Evolutionary conservation across 305 asterid genomes (phyloP).

Genomic region (Fraxinus nigra): DNA sequence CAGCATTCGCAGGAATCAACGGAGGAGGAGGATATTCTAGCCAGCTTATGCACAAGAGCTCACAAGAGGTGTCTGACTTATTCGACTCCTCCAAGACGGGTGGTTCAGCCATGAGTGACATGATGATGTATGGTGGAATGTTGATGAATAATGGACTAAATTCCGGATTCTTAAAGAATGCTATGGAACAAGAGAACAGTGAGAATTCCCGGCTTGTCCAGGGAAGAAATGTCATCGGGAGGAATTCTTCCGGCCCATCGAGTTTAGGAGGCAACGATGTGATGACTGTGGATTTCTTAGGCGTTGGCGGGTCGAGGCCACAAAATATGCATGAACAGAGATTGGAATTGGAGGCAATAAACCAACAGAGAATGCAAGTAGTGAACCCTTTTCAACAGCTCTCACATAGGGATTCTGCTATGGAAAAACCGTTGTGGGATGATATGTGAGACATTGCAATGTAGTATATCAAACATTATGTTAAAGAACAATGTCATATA

Average conservation of each 20-base stretch:
- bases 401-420: constrained; percentile 50
- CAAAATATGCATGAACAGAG: constrained; percentile 42
- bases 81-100: constrained; percentile 39
- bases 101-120: constrained; percentile 42
- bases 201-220: constrained; percentile 24
- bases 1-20: constrained; percentile 21
- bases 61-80: constrained; percentile 41
- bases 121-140: constrained; percentile 69
- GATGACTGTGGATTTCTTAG: constrained; percentile 86
- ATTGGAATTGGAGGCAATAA: constrained; percentile 43
- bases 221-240: constrained; percentile 19
- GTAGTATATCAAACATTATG: not conserved
- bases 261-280: constrained; percentile 45
- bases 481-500: constrained; percentile 1
- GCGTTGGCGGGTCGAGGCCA: constrained; percentile 67
- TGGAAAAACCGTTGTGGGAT: constrained; percentile 62
- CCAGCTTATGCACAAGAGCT: constrained; percentile 42
- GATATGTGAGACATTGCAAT: not conserved
- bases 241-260: constrained; percentile 16
- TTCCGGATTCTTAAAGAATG: constrained; percentile 41
- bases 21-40: constrained; percentile 30
- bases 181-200: constrained; percentile 34
- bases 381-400: constrained; percentile 52
- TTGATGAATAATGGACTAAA: constrained; percentile 50
- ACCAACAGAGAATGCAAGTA: constrained; percentile 51